A percentile compares a stretch with the other conserved stretches of the same genome.
These are phyloP conservation scores for Xylaria sp. DNA, from an alignment of 2,329 filamentous ascomycete genomes.

Conservation along the genomic window DNA sequence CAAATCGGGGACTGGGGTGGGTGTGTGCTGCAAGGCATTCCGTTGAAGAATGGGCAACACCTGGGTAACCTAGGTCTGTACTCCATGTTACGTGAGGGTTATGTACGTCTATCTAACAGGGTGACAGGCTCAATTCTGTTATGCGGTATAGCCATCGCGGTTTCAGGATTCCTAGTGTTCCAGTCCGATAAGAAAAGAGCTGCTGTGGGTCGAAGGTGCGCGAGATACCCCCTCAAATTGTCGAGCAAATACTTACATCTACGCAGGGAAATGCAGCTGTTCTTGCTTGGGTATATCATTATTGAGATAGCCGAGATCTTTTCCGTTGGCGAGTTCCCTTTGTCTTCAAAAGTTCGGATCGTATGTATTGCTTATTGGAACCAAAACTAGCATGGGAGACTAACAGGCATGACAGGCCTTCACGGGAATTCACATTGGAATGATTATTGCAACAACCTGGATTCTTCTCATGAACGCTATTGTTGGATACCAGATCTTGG, in stretches of 20 bases:
- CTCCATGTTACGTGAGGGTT: constrained; percentile 7
- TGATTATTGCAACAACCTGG: constrained; percentile 90
- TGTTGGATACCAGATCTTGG: constrained; percentile 92
- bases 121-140: constrained; percentile 84
- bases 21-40: constrained; percentile 81
- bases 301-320: constrained; percentile 97
- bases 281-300: constrained; percentile 86
- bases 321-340: constrained; percentile 88
- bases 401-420: constrained; percentile 71
- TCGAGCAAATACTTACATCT: constrained; percentile 36
- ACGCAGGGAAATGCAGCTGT: constrained; percentile 92
- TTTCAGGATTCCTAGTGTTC: constrained; percentile 75
- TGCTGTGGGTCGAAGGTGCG: constrained; percentile 90
- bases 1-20: constrained; percentile 71
- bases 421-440: constrained; percentile 87
- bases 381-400: constrained; percentile 12
- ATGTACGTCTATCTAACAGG: constrained; percentile 39
- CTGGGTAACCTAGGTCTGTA: constrained; percentile 84
- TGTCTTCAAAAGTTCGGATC: constrained; percentile 75
- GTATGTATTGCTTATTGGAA: constrained; percentile 62
- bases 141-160: constrained; percentile 78
- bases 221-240: constrained; percentile 11
- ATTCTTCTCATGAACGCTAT: constrained; percentile 90
- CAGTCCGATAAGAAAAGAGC: constrained; percentile 90
- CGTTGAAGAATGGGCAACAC: constrained; percentile 71